phyloP scores from a whole-genome alignment of 192 early-diverging fungal genomes.

The Coemansia aciculifera region DNA sequence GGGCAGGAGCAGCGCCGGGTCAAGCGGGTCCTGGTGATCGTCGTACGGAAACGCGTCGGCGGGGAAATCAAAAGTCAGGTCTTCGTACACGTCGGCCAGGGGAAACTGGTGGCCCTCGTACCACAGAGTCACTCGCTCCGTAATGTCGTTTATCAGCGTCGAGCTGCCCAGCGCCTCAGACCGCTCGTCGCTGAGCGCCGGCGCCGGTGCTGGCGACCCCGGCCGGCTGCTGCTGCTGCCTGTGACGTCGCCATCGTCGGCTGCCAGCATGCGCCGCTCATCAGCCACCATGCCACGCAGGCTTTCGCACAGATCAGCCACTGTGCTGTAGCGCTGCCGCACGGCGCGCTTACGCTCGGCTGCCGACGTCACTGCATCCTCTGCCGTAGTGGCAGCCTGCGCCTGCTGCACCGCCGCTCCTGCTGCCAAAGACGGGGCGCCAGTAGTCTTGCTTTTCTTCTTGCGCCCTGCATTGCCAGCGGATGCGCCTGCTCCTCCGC shows the following conservation, averaged over 20 bases:
- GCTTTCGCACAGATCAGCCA: conserved; percentile 42
- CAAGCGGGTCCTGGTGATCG: conserved; percentile 61
- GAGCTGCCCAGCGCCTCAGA: conserved; percentile 4
- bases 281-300: conserved; percentile 36
- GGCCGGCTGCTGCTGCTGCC: conserved; percentile 9
- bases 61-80: conserved; percentile 55
- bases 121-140: conserved; percentile 49
- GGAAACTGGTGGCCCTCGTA: conserved; percentile 56
- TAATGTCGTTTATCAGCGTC: conserved; percentile 39
- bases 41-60: conserved; percentile 55
- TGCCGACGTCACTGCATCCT: neutral
- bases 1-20: conserved; percentile 67
- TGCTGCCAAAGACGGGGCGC: neutral
- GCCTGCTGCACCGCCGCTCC: conserved; percentile 18
- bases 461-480: conserved; percentile 16
- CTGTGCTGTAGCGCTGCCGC: conserved; percentile 33
- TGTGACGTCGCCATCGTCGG: conserved; percentile 1
- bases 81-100: conserved; percentile 54
- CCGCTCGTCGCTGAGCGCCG: neutral
- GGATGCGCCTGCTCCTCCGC: neutral
- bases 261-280: conserved; percentile 28
- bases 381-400: neutral
- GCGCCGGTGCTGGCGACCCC: neutral
- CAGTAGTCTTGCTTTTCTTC: conserved; percentile 25
- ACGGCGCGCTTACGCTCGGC: conserved; percentile 44